A percentile compares a stretch with the other conserved stretches of the same genome.
These are phyloP conservation scores for Lentinula detonsa DNA, from an alignment of 768 basidiomycete species.

Conservation along the genomic window DNA sequence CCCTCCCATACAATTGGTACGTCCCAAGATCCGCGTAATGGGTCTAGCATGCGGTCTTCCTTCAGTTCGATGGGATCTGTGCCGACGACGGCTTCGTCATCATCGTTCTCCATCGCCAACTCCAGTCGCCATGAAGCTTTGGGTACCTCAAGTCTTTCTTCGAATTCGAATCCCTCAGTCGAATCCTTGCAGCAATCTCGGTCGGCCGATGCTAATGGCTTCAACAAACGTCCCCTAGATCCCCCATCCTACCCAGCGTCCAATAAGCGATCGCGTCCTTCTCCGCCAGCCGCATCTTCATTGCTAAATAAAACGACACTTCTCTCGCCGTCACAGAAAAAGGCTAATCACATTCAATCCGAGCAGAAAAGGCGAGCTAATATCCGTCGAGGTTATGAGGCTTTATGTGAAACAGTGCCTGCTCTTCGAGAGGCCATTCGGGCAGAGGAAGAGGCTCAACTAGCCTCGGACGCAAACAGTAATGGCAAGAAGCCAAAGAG, in stretches of 20 bases:
- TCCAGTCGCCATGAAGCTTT: constrained; percentile 6
- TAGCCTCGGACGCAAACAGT: constrained; percentile 23
- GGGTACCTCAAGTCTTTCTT: constrained; percentile 18
- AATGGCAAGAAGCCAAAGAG: constrained; percentile 44
- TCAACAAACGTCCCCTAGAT: background rate
- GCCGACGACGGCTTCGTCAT: constrained; percentile 16
- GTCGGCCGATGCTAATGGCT: constrained; percentile 4
- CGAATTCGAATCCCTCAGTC: constrained; percentile 10
- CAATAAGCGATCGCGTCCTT: constrained; percentile 26
- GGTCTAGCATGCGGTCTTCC: constrained; percentile 12
- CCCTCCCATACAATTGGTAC: constrained; percentile 11
- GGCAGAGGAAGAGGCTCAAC: constrained; percentile 57
- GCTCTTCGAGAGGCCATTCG: constrained; percentile 74
- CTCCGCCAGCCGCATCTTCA: constrained; percentile 9
- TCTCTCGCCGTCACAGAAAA: constrained; percentile 81
- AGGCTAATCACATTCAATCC: constrained; percentile 89
- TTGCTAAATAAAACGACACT: constrained; percentile 37
- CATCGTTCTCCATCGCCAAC: constrained; percentile 3
- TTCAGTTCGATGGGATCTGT: constrained; percentile 13
- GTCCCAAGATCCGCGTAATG: constrained; percentile 11
- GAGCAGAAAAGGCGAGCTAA: constrained; percentile 94
- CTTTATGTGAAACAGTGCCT: constrained; percentile 79
- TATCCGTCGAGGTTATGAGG: constrained; percentile 85
- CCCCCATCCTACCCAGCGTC: constrained; percentile 11
- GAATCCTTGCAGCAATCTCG: constrained; percentile 13